Conservation (phyloP, 2,329 filamentous ascomycete species). For the Cladophialophora psammophila region DNA sequence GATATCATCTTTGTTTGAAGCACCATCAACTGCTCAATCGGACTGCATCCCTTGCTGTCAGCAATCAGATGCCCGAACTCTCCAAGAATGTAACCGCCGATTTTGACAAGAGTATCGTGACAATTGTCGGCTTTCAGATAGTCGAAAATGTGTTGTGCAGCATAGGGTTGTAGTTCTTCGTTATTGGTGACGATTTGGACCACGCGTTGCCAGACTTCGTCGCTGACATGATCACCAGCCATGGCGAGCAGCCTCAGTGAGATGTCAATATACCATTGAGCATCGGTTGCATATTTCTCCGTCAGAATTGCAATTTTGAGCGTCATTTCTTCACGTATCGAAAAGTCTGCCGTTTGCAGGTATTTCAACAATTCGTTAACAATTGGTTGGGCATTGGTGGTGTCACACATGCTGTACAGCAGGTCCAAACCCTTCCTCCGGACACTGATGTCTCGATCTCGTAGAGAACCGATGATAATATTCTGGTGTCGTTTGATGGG, state of each 20-base stretch:
- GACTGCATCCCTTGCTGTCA: conserved; percentile 88
- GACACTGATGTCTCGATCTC: conserved; percentile 96
- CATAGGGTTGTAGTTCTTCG: conserved; percentile 96
- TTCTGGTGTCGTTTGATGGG: conserved; percentile 98
- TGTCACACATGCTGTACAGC: conserved; percentile 99
- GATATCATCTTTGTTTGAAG: conserved; percentile 87
- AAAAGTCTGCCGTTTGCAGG: conserved; percentile 94
- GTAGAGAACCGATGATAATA: conserved; percentile 91
- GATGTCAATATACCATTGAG: conserved; percentile 99
- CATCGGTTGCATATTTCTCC: conserved; percentile 97
- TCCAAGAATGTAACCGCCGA: conserved; percentile 92
- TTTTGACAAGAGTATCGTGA: conserved; percentile 97
- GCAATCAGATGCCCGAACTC: conserved; percentile 98
- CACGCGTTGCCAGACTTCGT: conserved; percentile 98
- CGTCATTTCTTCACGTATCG: conserved; percentile 98
- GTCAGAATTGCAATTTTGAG: conserved; percentile 98
- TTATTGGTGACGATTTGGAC: conserved; percentile 99
- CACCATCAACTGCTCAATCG: conserved; percentile 95
- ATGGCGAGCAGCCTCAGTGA: conserved; percentile 92
- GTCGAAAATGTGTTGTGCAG: conserved; percentile 88
- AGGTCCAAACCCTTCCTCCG: conserved; percentile 93
- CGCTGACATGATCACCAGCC: conserved; percentile 97
- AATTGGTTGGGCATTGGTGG: conserved; percentile 90
- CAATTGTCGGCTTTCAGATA: conserved; percentile 93
- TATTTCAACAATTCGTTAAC: conserved; percentile 94